Evolutionary conservation across 1,284 basidiomycete genomes (phyloP).

Genomic region (Austroboletus sp.): DNA sequence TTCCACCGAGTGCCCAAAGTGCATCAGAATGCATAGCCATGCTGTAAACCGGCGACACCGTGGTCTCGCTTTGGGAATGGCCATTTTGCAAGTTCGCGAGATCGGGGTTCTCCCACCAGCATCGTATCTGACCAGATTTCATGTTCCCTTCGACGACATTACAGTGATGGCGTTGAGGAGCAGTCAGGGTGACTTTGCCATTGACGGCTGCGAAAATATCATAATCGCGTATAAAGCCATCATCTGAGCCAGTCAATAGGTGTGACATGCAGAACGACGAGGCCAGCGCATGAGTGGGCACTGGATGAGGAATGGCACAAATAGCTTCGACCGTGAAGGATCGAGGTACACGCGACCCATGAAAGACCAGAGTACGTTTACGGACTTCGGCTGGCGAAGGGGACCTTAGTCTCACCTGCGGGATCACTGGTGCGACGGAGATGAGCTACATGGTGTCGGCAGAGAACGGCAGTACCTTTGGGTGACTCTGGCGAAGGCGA

Average conservation of each 20-base stretch:
- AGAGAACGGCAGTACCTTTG: constrained; percentile 20
- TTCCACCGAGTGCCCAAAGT: constrained; percentile 82
- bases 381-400: constrained; percentile 59
- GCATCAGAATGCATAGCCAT: constrained; percentile 85
- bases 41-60: constrained; percentile 74
- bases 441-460: constrained; percentile 9
- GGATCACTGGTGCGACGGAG: constrained; percentile 19
- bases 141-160: constrained; percentile 87
- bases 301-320: constrained; percentile 84
- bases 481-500: constrained; percentile 27
- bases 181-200: constrained; percentile 80
- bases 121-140: constrained; percentile 81
- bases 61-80: constrained; percentile 36
- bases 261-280: constrained; percentile 84
- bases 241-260: constrained; percentile 84
- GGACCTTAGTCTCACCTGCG: constrained; percentile 44
- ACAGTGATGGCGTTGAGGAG: constrained; percentile 83
- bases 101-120: constrained; percentile 82
- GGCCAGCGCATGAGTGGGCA: constrained; percentile 80
- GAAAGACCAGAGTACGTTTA: constrained; percentile 37
- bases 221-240: constrained; percentile 90
- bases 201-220: constrained; percentile 88
- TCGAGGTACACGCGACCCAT: constrained; percentile 34
- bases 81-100: constrained; percentile 29
- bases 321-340: constrained; percentile 88